Base-by-base conservation (phyloP, 495 filamentous ascomycete species). In the Pyrenula aspistea region DNA sequence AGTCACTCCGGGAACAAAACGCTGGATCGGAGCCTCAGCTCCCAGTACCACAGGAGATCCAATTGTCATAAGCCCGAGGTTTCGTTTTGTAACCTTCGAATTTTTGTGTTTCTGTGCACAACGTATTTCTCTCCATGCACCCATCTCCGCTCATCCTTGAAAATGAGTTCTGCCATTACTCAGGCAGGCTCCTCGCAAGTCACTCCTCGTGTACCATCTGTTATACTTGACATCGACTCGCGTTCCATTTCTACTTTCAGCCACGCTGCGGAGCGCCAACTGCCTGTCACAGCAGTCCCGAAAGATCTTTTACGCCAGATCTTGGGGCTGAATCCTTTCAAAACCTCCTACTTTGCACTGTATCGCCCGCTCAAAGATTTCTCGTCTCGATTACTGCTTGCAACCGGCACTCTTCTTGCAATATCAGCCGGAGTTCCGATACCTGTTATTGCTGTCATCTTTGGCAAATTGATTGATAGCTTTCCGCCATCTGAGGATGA, bases 371-470 rank as follows among this genome's bases (percentile, higher is more conserved):
- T 42, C 8, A 4, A 42, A 15, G 31, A 42, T 42, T 8, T 42
- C 4, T 42, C 4, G 4, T 42, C 31, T 42, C 31, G 31, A 42
- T 42, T 15, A 15, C 4, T 42, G 15, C 31, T 42, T 15, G 31
- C 31, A 42, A 42, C 31, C 15, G 84, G 80, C 25, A 65, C 78
- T 52, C 25, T 81, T 10, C 67, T 71, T 49, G 74, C 84, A 25
- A 76, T 83, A 23, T 83, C 74, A 11, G 78, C 85, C 11, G 84
- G 84, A 55, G 79, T 85, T 1, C 85, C 84, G 12, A 85, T 87
- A 54, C 84, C 83, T 12, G 67, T 87, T 22, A 80, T 87, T 42
- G 83, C 79, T 22, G 81, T 88, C 56, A 64, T 87, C 25, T 88
- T 87, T 59, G 84, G 84, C 55, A 68, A 85, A 66, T 73, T 88